Percentiles rank a stretch among this genome's conserved stretches.
Evolutionary conservation across 2,329 filamentous ascomycete species (phyloP).

Genomic region (Periglandula ipomoeae): DNA sequence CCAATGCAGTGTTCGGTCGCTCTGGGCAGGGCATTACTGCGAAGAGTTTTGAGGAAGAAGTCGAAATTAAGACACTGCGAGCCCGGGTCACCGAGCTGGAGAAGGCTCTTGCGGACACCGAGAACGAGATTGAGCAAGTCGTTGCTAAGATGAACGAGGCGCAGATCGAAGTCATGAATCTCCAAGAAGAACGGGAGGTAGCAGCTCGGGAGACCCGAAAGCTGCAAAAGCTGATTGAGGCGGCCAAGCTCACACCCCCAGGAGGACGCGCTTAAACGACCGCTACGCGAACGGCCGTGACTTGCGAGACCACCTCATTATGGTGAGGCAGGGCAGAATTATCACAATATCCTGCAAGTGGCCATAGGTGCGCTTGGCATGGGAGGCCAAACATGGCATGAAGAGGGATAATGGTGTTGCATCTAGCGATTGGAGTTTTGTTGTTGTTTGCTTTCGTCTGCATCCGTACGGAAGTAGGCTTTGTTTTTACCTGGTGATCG

Average conservation of each 20-base stretch:
- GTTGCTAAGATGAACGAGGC: conserved; percentile 71
- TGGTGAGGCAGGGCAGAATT: background rate
- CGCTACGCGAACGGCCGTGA: too few species aligned
- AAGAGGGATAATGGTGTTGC: conserved; percentile 15
- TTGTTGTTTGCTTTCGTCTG: conserved; percentile 16
- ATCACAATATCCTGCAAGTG: too few species aligned
- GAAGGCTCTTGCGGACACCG: conserved; percentile 48
- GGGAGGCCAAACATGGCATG: background rate
- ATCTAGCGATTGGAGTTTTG: conserved; percentile 30
- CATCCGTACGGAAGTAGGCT: conserved; percentile 11
- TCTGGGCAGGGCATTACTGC: conserved; percentile 43
- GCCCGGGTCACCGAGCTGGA: conserved; percentile 78
- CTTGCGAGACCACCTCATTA: too few species aligned
- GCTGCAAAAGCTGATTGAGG: conserved; percentile 57
- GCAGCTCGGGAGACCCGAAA: conserved; percentile 62
- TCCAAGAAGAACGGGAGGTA: conserved; percentile 67
- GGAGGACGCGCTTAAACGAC: conserved; percentile 7
- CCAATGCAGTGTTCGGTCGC: conserved; percentile 25
- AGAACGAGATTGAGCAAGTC: conserved; percentile 75
- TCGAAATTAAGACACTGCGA: conserved; percentile 67
- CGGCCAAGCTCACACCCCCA: conserved; percentile 48
- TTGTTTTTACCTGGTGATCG: conserved; percentile 3
- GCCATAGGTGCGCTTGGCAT: background rate
- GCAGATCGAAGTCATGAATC: conserved; percentile 73
- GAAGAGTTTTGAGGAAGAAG: conserved; percentile 61